Base-by-base conservation (phyloP, 2,329 filamentous ascomycete genomes). In the Fusarium sp. region DNA sequence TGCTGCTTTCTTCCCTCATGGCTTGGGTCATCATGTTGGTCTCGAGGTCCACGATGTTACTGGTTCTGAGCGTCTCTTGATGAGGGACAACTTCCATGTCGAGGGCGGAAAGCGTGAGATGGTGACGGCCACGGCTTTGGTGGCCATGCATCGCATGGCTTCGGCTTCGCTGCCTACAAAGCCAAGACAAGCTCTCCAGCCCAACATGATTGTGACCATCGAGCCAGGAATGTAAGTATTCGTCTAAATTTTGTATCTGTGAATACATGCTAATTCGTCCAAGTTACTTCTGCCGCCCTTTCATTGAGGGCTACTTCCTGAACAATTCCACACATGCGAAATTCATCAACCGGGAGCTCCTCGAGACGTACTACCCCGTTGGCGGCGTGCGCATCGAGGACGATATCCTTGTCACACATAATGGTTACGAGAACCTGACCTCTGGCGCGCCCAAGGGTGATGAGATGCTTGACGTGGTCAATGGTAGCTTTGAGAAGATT, bases 301-400 rank as follows among this genome's bases (percentile, higher is more conserved):
- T 92, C 66, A 86, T 94, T 61, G 86, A 93, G 79, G 86, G 87
- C 20, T 90, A 89, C 75, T 86, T 92, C 74, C 83, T 91, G 70
- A 82, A 85, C 50, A 83, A 86, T 59, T 79, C 83, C 3, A 79
- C 82, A 56, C 88, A 91, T 74, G 81, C 83, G 38, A 83, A 83
- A 59, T 91, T 86, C 71, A 89, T 96, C 73, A 85, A 94, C 77
- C 80, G 81, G 68, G 81, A 83, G 7, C 84, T 90, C 7, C 79
- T 96, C 47, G 87, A 89, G 62, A 82, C 81, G 65, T 95, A 91
- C 77, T 95, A 92, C 82, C 81, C 80, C 24, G 90, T 98, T 1
- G 96, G 95, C 17, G 96, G 96, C 32, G 93, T 97, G 24, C 87
- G 96, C 45, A 96, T 98, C 63, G 96, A 99, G 80, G 94, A 98